Conservation (phyloP, 192 early-diverging fungal genomes). For the Chytriomyces sp. region DNA sequence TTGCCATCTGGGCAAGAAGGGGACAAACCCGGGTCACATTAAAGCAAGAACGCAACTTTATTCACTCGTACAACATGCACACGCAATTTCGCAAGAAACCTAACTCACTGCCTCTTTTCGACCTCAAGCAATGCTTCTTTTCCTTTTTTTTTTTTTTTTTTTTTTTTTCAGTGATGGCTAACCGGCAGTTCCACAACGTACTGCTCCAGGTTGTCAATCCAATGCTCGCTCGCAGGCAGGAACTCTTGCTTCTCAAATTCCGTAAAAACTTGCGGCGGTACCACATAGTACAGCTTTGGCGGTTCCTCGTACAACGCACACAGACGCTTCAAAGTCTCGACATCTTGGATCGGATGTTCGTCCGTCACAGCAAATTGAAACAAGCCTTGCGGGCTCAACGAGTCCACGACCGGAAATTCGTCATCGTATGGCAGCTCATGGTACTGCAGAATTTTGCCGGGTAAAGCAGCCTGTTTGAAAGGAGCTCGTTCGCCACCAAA, state of each 20-base stretch:
- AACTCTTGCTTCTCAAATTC: neutral
- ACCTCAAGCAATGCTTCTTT: no score
- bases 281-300: neutral
- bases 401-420: neutral
- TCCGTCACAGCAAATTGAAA: neutral
- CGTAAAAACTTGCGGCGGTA: neutral
- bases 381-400: neutral
- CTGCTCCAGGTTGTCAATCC: no score
- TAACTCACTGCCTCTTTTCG: no score
- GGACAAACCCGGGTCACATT: no score
- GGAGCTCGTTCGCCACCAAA: conserved; percentile 5
- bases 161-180: no score
- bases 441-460: neutral
- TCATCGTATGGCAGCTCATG: neutral
- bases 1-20: no score
- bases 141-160: no score
- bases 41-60: no score
- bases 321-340: neutral
- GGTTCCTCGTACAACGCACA: neutral
- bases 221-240: neutral
- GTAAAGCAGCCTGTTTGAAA: conserved; percentile 2
- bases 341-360: neutral
- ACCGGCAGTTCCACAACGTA: no score
- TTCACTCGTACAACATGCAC: no score
- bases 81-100: no score